Evolutionary conservation across 2,329 filamentous ascomycete genomes (phyloP), one percentile per base, ranked within the genome.

Genomic region (Cryphonectria japonica): DNA sequence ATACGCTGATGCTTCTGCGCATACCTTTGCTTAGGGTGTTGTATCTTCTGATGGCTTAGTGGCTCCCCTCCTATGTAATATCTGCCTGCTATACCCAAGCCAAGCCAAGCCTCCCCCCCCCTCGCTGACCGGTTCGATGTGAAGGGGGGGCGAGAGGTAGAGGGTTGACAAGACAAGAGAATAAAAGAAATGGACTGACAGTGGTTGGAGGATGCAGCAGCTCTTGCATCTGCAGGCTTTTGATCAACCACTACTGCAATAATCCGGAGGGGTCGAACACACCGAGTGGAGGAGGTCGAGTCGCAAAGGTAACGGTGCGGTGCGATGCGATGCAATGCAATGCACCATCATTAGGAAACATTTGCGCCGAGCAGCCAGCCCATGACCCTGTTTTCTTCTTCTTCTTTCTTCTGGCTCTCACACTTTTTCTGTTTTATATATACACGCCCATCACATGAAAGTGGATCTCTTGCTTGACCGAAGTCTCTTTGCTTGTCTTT

Each of bases 241-340:
- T 66, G 68, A 69, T 37, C 69, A 72, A 65, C 68, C 71, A 65
- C 71, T 71, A 71, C 69, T 71, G 69, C 69, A 72, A 46, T 67
- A 57, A 57, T 68, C 69, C 69, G 66, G 61, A 52, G 9, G 61
- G 69, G 66, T 19, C 67, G 69, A 72, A 66, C 66, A 71, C 61
- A 72, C 71, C 69, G 69, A 67, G 71, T 72, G 71, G 71, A 71
- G 71, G 71, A 68, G 66, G 50, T 41, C 34, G 29, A 61, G 62
- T 60, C 41, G 63, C 68, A 66, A 72, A 54, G 41, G 68, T 52
- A 63, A 72, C 69, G 57, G 68, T 71, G 71, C 65, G 34, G 68
- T 72, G 70, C 70, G 66, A 72, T 72, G 71, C 71, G 43, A 72
- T 72, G 69, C 68, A 50, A 70, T 72, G 70, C 68, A 65, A 57